Conservation (phyloP, 768 basidiomycete genomes). For the Lepiota brunneoincarnata region DNA sequence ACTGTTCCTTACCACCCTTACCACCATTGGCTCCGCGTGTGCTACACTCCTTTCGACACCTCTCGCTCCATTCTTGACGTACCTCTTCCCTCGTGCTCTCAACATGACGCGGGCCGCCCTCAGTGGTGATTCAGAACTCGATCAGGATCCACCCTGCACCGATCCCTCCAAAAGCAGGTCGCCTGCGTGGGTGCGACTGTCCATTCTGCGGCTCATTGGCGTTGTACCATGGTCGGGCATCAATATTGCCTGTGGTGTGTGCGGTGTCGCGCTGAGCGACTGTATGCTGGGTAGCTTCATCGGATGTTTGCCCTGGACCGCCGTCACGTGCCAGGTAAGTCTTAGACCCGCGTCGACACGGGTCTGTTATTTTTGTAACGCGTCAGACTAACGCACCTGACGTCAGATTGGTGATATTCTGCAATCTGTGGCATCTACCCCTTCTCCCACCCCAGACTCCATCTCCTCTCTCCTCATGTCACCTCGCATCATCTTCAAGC, state of each 20-base stretch:
- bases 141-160: conserved; percentile 32
- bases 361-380: conserved; percentile 16
- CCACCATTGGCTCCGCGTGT: conserved; percentile 81
- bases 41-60: conserved; percentile 82
- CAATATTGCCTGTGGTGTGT: conserved; percentile 94
- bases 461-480: conserved; percentile 84
- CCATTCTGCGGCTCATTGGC: conserved; percentile 86
- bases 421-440: conserved; percentile 75
- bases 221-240: conserved; percentile 97
- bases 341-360: conserved; percentile 18
- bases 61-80: conserved; percentile 78
- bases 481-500: conserved; percentile 80
- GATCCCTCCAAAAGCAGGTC: conserved; percentile 31
- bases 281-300: conserved; percentile 83
- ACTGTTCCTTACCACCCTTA: conserved; percentile 76
- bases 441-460: conserved; percentile 68
- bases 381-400: conserved; percentile 14
- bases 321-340: conserved; percentile 84
- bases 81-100: conserved; percentile 80
- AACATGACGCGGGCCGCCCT: conserved; percentile 82
- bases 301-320: conserved; percentile 85
- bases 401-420: conserved; percentile 82
- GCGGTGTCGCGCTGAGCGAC: conserved; percentile 72
- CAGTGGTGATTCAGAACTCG: conserved; percentile 57
- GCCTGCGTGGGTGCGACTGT: conserved; percentile 79